Evolutionary conservation across 345 rosid species (phyloP).

Genomic region (Eucalyptus tenuipes): DNA sequence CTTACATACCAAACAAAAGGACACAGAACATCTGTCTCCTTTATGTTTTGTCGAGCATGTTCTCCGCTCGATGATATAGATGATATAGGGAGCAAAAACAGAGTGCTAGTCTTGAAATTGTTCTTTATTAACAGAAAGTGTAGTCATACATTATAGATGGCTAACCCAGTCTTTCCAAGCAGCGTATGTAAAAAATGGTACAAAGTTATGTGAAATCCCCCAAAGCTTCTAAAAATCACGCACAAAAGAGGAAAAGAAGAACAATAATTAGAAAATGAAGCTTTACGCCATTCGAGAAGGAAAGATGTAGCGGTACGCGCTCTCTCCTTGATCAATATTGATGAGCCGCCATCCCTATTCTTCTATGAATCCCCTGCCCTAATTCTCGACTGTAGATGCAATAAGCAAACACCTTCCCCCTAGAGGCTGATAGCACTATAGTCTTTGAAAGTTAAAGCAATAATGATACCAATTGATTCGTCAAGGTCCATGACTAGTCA

Average conservation of each 20-base stretch:
- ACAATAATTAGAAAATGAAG: neutral
- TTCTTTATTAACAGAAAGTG: neutral
- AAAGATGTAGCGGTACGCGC: neutral
- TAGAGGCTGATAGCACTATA: neutral
- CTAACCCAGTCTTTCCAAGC: neutral
- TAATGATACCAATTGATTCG: neutral
- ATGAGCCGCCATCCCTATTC: neutral
- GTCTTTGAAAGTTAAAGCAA: neutral
- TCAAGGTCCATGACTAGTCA: conserved; percentile 86
- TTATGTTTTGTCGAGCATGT: neutral
- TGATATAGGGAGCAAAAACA: neutral
- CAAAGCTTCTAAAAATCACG: neutral
- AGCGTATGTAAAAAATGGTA: neutral
- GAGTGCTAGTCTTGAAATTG: neutral
- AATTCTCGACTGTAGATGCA: neutral
- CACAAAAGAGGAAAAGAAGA: neutral
- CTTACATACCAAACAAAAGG: neutral
- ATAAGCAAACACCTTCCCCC: neutral
- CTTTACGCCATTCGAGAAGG: conserved; percentile 14
- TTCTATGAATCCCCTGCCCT: neutral
- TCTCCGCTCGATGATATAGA: neutral
- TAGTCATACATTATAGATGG: neutral
- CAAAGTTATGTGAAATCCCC: neutral
- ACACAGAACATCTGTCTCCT: neutral
- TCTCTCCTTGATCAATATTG: neutral